Evolutionary conservation across 306 rosid genomes (phyloP), one percentile per base, ranked within the genome.

Genomic region (Macrotyloma uniflorum): DNA sequence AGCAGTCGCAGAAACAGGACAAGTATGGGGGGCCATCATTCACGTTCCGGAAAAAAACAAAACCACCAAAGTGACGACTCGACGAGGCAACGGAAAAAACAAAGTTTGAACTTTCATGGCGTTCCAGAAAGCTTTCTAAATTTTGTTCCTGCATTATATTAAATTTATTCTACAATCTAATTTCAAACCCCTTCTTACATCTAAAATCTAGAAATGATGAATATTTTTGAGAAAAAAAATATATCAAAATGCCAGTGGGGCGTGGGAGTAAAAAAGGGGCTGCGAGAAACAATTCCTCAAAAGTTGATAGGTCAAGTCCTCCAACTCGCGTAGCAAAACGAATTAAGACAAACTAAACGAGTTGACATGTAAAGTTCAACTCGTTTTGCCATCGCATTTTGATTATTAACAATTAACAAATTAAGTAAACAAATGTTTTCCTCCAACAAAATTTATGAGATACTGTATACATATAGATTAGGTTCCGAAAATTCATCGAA

Each of bases 401-500:
- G 8, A 58, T 58, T 55, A 38, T 53, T 23, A 42, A 20, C 45
- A n/a, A 38, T 20, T 15, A 58, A 14, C 61, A n/a, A 59, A n/a
- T 3, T 12, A 61, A 43, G 72, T 40, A 35, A 38, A 35, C 47
- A 58, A 40, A 57, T 36, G 13, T 55, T 23, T 75, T 35, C 16
- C 65, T 38, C 8, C 11, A 30, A 18, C 32, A 57, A 64, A 26
- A 76, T 16, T 63, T 5, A 5, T 50, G 35, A 36, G 32, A 80
- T 12, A 14, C 35, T 33, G 38, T 13, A 20, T 18, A 15, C 51
- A 62, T 5, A 33, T 30, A 82, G 8, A 45, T 43, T 54, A 30
- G 32, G 47, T 61, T 64, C 75, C 5, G 33, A 69, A 50, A 71
- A 30, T n/a, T 22, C 14, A 67, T 59, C 18, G 10, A 75, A 69